Conservation (phyloP, 2,329 filamentous ascomycete genomes). For the Xylaria sp. region DNA sequence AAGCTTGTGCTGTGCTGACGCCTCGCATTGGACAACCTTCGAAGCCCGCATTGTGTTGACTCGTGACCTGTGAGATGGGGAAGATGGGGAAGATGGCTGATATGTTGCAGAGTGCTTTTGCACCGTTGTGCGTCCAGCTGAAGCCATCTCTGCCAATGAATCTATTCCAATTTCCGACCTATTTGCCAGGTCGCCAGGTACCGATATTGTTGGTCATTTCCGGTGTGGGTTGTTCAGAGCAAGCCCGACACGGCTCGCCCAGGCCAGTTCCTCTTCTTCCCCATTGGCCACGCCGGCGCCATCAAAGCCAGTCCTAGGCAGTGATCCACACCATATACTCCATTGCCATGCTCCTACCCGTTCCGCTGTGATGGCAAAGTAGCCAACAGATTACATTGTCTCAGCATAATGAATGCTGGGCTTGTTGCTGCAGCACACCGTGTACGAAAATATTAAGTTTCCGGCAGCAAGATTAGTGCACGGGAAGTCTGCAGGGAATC, state of each 20-base stretch:
- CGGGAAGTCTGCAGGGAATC: slow-evolving; percentile 31
- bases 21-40: slow-evolving; percentile 33
- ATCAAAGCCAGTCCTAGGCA: slow-evolving; percentile 18
- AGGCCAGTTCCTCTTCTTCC: slow-evolving; percentile 16
- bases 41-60: slow-evolving; percentile 18
- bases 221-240: slow-evolving; percentile 16
- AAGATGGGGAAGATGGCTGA: slow-evolving; percentile 17
- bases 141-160: slow-evolving; percentile 32
- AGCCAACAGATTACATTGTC: slow-evolving; percentile 18
- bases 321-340: slow-evolving; percentile 30
- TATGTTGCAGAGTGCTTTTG: slow-evolving; percentile 25
- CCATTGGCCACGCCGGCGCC: slow-evolving; percentile 31
- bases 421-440: slow-evolving; percentile 33
- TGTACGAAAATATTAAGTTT: slow-evolving; percentile 21
- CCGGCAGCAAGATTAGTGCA: slow-evolving; percentile 27
- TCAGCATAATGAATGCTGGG: slow-evolving; percentile 16
- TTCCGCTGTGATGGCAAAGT: slow-evolving; percentile 20
- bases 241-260: slow-evolving; percentile 23
- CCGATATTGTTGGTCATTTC: slow-evolving; percentile 22
- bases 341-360: slow-evolving; percentile 37
- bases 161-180: slow-evolving; percentile 26
- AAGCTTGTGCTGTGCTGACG: slow-evolving; percentile 28
- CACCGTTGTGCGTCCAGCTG: slow-evolving; percentile 36
- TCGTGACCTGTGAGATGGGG: slow-evolving; percentile 5
- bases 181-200: slow-evolving; percentile 15